These are phyloP conservation scores for Hanseniaspora vineae DNA, from an alignment of 805 yeast species.

Conservation along the genomic window DNA sequence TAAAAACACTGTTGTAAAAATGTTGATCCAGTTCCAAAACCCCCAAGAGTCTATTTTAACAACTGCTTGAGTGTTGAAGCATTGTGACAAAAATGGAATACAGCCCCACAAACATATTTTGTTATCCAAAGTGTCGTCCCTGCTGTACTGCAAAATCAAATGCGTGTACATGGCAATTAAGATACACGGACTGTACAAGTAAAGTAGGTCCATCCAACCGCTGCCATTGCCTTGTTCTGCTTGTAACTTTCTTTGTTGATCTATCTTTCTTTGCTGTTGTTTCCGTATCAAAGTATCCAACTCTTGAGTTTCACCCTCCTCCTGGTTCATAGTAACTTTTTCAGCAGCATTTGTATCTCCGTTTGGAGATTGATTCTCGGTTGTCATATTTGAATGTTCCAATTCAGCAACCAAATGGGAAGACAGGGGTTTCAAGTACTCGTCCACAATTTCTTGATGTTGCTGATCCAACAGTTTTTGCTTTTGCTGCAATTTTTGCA, in stretches of 20 bases:
- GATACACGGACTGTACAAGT: slow-evolving; percentile 87
- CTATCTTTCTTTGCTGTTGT: slow-evolving; percentile 5
- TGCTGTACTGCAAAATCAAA: slow-evolving; percentile 77
- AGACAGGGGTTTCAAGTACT: background rate
- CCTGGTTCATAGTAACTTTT: slow-evolving; percentile 14
- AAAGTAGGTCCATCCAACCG: slow-evolving; percentile 39
- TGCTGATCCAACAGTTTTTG: slow-evolving; percentile 10
- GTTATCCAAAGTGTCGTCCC: slow-evolving; percentile 38
- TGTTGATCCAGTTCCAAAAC: slow-evolving; percentile 95
- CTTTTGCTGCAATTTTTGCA: slow-evolving; percentile 25
- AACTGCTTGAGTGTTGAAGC: slow-evolving; percentile 18
- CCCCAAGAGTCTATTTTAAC: slow-evolving; percentile 62
- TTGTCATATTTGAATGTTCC: background rate
- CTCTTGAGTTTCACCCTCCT: slow-evolving; percentile 11
- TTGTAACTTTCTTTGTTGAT: background rate
- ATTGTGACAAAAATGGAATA: slow-evolving; percentile 11
- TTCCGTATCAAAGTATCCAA: background rate
- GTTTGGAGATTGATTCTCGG: background rate
- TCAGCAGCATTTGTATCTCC: background rate
- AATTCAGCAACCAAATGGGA: background rate
- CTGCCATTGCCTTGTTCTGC: slow-evolving; percentile 4
- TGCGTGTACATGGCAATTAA: slow-evolving; percentile 93
- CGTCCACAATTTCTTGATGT: background rate
- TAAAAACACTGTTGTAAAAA: slow-evolving; percentile 64
- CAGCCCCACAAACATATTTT: slow-evolving; percentile 43